Base-by-base conservation (phyloP, 2,329 filamentous ascomycete species). In the Exophiala sideris region DNA sequence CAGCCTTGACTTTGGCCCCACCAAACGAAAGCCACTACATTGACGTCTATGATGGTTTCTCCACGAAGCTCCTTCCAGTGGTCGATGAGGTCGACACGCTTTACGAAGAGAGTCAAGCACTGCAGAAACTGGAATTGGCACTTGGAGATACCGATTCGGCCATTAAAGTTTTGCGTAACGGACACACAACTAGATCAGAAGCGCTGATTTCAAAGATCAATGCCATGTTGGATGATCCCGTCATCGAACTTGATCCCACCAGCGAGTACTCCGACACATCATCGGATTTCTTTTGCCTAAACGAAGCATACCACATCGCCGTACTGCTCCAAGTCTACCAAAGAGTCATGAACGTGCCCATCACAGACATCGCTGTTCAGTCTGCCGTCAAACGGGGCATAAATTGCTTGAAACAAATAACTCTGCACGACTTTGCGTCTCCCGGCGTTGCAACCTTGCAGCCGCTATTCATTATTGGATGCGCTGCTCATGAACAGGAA, bases 291-390 rank as follows among this genome's bases (percentile, higher is more conserved):
- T 44, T 32, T n/a, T 44, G 20, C 8, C 20, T 44, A 4, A 44
- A 44, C 20, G 41, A 44, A 24, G 41, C 41, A 1, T 44, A 44
- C n/a, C 41, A 44, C n/a, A 11, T 44, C 20, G 41, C 41, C 12
- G 41, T 44, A 24, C n/a, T 44, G 21, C 41, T 44, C 5, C 41
- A 44, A 11, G 21, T 44, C n/a, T 44, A 44, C 41, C 41, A 44
- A n/a, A 44, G 41, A n/a, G 41, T 24, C 5, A 44, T 44, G 41
- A 44, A 32, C n/a, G 18, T 44, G 1, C 21, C 18, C 9, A 32
- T 32, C 41, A n/a, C 21, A 5, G 41, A 44, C 14, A n/a, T 10
- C 18, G 29, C 20, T 18, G 41, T 44, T n/a, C 41, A 44, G 29
- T 20, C 21, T 3, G 20, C 29, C 9, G 41, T 44, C 10, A 14